These are phyloP conservation scores for Stentor roeselii DNA, from an alignment of 73 alveolate species.

Conservation along the genomic window DNA sequence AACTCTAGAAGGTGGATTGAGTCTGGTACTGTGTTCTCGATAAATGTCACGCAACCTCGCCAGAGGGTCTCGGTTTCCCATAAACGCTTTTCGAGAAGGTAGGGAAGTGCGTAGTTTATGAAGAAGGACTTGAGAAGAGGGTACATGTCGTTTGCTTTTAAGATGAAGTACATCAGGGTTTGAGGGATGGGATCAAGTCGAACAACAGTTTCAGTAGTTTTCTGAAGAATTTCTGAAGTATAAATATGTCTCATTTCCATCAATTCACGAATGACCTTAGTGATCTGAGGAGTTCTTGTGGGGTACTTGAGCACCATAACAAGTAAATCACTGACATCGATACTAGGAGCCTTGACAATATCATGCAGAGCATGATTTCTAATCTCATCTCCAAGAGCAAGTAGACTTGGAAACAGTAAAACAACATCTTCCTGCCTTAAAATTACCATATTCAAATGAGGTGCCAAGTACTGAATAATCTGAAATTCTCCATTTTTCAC, in stretches of 20 bases:
- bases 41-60: conserved; percentile 23
- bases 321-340: conserved; percentile 7
- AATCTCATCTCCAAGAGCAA: neutral
- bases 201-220: neutral
- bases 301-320: neutral
- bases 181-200: conserved; percentile 4
- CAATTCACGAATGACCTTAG: neutral
- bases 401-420: neutral
- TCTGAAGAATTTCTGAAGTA: conserved; percentile 9
- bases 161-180: neutral
- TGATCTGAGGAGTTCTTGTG: neutral
- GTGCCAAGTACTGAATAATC: conserved; percentile 11
- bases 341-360: conserved; percentile 4
- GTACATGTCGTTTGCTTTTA: conserved; percentile 22
- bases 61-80: neutral
- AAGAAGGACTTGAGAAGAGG: neutral
- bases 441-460: conserved; percentile 26
- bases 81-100: neutral
- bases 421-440: conserved; percentile 10
- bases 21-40: conserved; percentile 17
- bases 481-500: neutral
- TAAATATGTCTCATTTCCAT: neutral
- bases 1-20: conserved; percentile 13
- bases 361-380: neutral
- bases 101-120: conserved; percentile 1